Evolutionary conservation across 331 rosid species (phyloP).

Genomic region (Stylosanthes scabra): DNA sequence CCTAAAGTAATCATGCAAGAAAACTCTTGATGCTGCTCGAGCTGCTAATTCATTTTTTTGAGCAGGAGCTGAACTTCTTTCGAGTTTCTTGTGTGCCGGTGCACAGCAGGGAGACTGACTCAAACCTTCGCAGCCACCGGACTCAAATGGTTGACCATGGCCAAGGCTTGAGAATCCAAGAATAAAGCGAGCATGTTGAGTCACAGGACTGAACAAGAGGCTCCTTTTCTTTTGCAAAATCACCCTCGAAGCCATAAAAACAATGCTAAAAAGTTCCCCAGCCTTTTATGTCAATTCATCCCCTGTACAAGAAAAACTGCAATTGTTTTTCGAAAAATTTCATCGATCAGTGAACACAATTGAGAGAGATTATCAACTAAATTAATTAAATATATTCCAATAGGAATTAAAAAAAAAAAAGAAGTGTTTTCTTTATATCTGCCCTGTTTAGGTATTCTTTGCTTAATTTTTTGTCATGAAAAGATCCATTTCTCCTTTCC

Average conservation of each 20-base stretch:
- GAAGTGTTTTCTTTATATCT: too few species aligned
- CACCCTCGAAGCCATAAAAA: constrained; percentile 68
- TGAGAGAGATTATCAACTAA: background rate
- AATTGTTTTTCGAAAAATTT: constrained; percentile 2
- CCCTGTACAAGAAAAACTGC: constrained; percentile 31
- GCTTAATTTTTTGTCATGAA: too few species aligned
- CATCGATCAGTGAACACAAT: background rate
- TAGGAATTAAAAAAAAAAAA: background rate
- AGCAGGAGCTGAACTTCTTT: constrained; percentile 6
- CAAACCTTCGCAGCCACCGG: constrained; percentile 37
- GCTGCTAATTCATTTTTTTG: constrained; percentile 33
- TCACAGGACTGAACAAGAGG: constrained; percentile 43
- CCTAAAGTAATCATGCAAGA: constrained; percentile 27
- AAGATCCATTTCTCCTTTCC: too few species aligned
- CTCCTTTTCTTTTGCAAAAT: constrained; percentile 57
- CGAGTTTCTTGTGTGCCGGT: constrained; percentile 1
- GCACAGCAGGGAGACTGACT: constrained; percentile 24
- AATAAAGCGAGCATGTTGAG: constrained; percentile 31
- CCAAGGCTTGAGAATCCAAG: constrained; percentile 48
- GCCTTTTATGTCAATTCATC: constrained; percentile 20
- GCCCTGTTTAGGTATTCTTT: too few species aligned
- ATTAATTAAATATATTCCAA: background rate
- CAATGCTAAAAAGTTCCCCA: constrained; percentile 4
- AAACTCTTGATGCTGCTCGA: constrained; percentile 3
- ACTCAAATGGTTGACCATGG: constrained; percentile 29